Conservation (phyloP, 2,329 filamentous ascomycete species). For the Hirsutella rhossiliensis region DNA sequence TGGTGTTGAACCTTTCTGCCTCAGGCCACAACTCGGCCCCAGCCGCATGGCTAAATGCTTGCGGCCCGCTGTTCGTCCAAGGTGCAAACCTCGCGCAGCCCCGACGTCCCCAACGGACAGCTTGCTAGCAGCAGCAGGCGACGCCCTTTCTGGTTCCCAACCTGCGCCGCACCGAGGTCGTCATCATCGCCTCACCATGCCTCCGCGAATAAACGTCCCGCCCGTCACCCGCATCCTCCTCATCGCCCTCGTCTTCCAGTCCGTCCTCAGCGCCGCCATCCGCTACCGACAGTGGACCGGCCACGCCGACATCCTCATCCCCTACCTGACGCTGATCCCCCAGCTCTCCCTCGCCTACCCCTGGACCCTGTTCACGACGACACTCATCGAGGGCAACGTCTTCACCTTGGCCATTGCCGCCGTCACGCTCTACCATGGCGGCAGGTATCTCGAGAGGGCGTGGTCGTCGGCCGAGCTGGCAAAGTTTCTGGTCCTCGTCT, state of each 20-base stretch:
- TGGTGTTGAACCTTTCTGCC: too few species aligned
- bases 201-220: conserved; percentile 79
- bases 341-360: conserved; percentile 76
- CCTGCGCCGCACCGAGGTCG: neutral
- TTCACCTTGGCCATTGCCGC: conserved; percentile 71
- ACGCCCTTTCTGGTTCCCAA: too few species aligned
- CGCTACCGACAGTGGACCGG: conserved; percentile 58
- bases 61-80: too few species aligned
- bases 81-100: too few species aligned
- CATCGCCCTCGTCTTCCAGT: conserved; percentile 61
- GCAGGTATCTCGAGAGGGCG: conserved; percentile 86
- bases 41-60: too few species aligned
- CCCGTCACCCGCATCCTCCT: conserved; percentile 80
- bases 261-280: conserved; percentile 69
- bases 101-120: too few species aligned
- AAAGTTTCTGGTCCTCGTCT: conserved; percentile 72
- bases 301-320: conserved; percentile 57
- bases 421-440: conserved; percentile 77
- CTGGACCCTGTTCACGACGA: conserved; percentile 81
- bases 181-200: conserved; percentile 39
- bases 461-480: conserved; percentile 89
- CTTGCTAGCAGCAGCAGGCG: too few species aligned
- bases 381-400: conserved; percentile 86
- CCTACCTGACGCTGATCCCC: conserved; percentile 81
- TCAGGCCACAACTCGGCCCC: too few species aligned